phyloP scores from a whole-genome alignment of 768 basidiomycete species.

The Vishniacozyma victoriae region DNA sequence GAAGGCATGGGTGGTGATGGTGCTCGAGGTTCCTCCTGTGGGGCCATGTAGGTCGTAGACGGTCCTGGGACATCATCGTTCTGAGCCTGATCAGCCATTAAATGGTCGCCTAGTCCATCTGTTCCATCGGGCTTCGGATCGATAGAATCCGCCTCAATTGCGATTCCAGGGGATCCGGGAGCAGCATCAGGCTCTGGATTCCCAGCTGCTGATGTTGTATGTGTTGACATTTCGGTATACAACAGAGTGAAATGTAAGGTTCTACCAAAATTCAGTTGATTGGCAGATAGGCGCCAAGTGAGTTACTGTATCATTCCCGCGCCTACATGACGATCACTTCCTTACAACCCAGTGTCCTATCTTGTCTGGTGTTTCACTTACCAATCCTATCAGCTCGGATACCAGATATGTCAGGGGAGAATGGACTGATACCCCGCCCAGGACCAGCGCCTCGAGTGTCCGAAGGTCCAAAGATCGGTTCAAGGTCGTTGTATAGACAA shows the following conservation, averaged over 20 bases:
- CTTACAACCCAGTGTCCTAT: too few species aligned
- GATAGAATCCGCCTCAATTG: slow-evolving; percentile 15
- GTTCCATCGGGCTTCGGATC: slow-evolving; percentile 17
- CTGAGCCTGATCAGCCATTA: slow-evolving; percentile 1
- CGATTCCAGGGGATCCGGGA: slow-evolving; percentile 8
- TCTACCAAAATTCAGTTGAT: too few species aligned
- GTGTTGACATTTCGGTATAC: too few species aligned
- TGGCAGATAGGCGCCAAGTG: too few species aligned
- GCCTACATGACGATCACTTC: too few species aligned
- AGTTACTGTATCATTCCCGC: too few species aligned
- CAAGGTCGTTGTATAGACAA: slow-evolving; percentile 34
- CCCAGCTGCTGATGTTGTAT: too few species aligned
- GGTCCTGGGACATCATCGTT: slow-evolving; percentile 25
- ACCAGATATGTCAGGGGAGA: slow-evolving; percentile 14
- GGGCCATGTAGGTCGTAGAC: slow-evolving; percentile 27
- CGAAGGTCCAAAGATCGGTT: slow-evolving; percentile 27
- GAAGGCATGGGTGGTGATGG: slow-evolving; percentile 30
- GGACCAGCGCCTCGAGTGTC: slow-evolving; percentile 20
- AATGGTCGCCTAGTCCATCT: slow-evolving; percentile 6
- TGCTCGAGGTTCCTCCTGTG: slow-evolving; percentile 4
- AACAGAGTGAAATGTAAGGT: too few species aligned
- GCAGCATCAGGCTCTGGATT: slow-evolving; percentile 7
- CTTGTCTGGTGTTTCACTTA: too few species aligned
- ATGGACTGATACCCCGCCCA: slow-evolving; percentile 20
- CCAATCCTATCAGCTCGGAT: too few species aligned